Evolutionary conservation across 495 filamentous ascomycete genomes (phyloP).

Genomic region (Amorphotheca resinae): DNA sequence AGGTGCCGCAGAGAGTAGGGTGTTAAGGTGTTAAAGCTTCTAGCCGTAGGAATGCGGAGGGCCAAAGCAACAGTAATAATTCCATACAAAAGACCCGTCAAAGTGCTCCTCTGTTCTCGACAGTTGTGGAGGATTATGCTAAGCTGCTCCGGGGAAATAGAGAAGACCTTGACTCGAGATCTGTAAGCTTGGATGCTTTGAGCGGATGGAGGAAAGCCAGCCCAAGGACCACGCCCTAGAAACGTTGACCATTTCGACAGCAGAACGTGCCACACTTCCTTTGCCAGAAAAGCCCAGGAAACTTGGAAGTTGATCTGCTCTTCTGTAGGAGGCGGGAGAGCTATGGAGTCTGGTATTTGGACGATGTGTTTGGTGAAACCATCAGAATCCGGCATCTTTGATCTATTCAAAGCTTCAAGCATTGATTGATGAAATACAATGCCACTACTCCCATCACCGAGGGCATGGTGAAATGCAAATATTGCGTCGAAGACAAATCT

Average conservation of each 20-base stretch:
- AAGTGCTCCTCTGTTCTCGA: conserved; percentile 13
- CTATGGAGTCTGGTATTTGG: conserved; percentile 1
- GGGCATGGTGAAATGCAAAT: conserved; percentile 22
- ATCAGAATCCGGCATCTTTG: not conserved
- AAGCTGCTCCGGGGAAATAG: conserved; percentile 7
- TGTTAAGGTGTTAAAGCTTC: conserved; percentile 9
- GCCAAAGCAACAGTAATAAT: conserved; percentile 12
- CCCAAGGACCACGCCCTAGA: conserved; percentile 3
- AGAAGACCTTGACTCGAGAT: conserved; percentile 14
- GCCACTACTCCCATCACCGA: conserved; percentile 21
- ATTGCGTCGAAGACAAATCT: conserved; percentile 14
- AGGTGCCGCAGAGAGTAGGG: conserved; percentile 10
- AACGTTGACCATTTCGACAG: conserved; percentile 1
- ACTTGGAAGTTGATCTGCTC: conserved; percentile 8
- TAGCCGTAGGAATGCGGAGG: conserved; percentile 5
- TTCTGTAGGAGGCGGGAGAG: conserved; percentile 8
- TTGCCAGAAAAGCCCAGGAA: conserved; percentile 4
- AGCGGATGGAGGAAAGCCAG: not conserved
- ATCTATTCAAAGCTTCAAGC: conserved; percentile 13
- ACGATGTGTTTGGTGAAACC: not conserved
- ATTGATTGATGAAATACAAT: conserved; percentile 20
- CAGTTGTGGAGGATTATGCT: conserved; percentile 12
- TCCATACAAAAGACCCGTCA: conserved; percentile 21
- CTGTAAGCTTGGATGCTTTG: conserved; percentile 5
- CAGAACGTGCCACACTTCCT: conserved; percentile 3